A percentile compares a stretch with the other conserved stretches of the same genome.
phyloP scores from a whole-genome alignment of 306 rosid genomes.

The Vachellia pachyceras region DNA sequence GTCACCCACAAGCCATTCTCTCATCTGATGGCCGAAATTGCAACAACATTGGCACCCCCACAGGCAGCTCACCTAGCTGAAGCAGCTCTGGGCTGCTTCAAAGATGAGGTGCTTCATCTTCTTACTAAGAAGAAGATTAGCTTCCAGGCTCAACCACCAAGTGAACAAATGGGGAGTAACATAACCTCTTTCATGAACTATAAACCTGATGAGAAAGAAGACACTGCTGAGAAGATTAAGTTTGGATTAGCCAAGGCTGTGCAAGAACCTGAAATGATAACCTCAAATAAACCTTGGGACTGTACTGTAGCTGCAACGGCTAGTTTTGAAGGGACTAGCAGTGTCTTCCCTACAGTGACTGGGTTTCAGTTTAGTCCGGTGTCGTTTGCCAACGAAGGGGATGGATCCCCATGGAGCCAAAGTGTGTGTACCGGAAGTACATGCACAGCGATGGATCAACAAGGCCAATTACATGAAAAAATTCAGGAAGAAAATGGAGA shows the following conservation, averaged over 20 bases:
- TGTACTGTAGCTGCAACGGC: constrained; percentile 52
- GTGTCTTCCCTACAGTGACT: constrained; percentile 63
- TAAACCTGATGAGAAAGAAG: constrained; percentile 59
- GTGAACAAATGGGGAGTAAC: constrained; percentile 41
- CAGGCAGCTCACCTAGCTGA: constrained; percentile 84
- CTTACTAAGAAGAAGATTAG: constrained; percentile 67
- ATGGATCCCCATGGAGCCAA: constrained; percentile 84
- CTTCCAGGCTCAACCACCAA: constrained; percentile 73
- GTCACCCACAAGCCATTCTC: constrained; percentile 88
- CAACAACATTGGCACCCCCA: constrained; percentile 82
- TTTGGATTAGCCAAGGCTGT: constrained; percentile 72
- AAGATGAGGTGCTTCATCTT: constrained; percentile 81
- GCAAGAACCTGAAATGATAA: constrained; percentile 66
- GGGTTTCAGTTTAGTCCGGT: constrained; percentile 64
- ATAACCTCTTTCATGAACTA: constrained; percentile 49
- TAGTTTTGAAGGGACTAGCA: constrained; percentile 58
- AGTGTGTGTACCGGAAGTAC: constrained; percentile 86
- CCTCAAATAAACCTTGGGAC: constrained; percentile 70
- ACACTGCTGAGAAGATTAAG: constrained; percentile 71
- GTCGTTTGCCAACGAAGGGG: constrained; percentile 63
- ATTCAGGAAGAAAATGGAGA: constrained; percentile 64
- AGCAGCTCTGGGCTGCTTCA: constrained; percentile 90
- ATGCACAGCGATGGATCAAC: constrained; percentile 75
- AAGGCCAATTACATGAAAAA: constrained; percentile 60
- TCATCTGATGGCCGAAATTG: constrained; percentile 88